These are phyloP conservation scores for Peronospora farinosa DNA, from an alignment of 352 stramenopile species.

Conservation along the genomic window DNA sequence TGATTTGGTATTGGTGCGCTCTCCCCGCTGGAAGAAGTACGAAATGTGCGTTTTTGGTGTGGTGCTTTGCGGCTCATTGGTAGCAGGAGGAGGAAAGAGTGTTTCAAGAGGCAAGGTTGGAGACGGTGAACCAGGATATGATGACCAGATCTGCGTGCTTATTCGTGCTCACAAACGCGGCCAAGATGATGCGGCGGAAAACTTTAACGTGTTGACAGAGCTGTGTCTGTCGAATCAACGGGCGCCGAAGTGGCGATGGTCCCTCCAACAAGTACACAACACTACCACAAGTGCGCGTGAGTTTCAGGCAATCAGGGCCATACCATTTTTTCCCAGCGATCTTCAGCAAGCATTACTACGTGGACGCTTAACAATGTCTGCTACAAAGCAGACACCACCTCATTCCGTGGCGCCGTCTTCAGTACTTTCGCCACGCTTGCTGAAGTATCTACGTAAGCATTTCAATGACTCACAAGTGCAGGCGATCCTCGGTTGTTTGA, in stretches of 20 bases:
- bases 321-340: constrained; percentile 44
- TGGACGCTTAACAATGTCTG: constrained; percentile 25
- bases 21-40: constrained; percentile 53
- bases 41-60: constrained; percentile 57
- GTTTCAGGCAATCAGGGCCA: constrained; percentile 68
- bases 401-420: constrained; percentile 6
- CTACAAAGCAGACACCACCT: constrained; percentile 1
- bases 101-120: constrained; percentile 7
- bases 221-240: constrained; percentile 66
- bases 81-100: constrained; percentile 33
- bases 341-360: constrained; percentile 47
- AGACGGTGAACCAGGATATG: constrained; percentile 12
- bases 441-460: constrained; percentile 42
- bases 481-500: constrained; percentile 61
- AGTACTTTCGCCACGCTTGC: constrained; percentile 39
- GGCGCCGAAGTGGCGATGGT: constrained; percentile 50
- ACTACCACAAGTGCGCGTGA: constrained; percentile 71
- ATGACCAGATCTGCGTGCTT: constrained; percentile 59
- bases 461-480: constrained; percentile 74
- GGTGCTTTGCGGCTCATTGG: constrained; percentile 62
- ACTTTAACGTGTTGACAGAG: constrained; percentile 51
- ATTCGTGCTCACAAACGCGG: constrained; percentile 33
- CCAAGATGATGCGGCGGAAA: constrained; percentile 19
- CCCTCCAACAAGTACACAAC: constrained; percentile 64
- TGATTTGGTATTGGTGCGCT: constrained; percentile 55